These are phyloP conservation scores for Paradendryphiella salina DNA, from an alignment of 2,329 filamentous ascomycete species.

Conservation along the genomic window DNA sequence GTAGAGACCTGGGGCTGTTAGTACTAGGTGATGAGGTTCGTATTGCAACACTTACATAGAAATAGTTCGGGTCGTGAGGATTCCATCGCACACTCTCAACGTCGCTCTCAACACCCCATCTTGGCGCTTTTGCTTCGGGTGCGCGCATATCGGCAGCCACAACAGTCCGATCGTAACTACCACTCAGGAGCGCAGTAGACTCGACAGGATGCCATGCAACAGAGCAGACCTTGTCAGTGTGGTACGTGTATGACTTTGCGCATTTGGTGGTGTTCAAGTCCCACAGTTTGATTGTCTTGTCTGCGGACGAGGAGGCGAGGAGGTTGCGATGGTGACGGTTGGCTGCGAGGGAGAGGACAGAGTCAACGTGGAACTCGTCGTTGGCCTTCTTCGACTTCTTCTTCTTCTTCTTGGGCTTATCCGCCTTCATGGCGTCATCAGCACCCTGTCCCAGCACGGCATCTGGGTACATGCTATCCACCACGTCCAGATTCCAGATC, in stretches of 20 bases:
- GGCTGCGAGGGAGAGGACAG: slow-evolving; percentile 85
- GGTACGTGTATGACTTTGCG: slow-evolving; percentile 92
- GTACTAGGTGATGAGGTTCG: slow-evolving; percentile 1
- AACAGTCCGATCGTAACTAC: slow-evolving; percentile 91
- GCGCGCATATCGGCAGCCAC: slow-evolving; percentile 97
- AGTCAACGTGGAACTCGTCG: slow-evolving; percentile 90
- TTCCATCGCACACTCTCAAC: slow-evolving; percentile 94
- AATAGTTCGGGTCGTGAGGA: slow-evolving; percentile 87
- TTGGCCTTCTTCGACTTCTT: slow-evolving; percentile 89
- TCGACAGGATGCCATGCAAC: slow-evolving; percentile 89
- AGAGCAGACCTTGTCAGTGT: slow-evolving; percentile 97
- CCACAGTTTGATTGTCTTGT: slow-evolving; percentile 98
- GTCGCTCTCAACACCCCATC: slow-evolving; percentile 94
- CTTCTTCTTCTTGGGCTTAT: slow-evolving; percentile 78
- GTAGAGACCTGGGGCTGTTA: slow-evolving; percentile 63
- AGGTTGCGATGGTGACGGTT: slow-evolving; percentile 94
- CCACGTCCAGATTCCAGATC: slow-evolving; percentile 93
- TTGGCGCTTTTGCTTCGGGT: slow-evolving; percentile 75
- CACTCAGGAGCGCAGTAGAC: slow-evolving; percentile 85
- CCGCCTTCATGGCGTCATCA: slow-evolving; percentile 56
- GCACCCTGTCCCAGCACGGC: slow-evolving; percentile 80
- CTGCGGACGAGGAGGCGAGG: slow-evolving; percentile 90
- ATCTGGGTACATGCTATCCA: slow-evolving; percentile 98
- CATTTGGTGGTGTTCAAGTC: slow-evolving; percentile 89
- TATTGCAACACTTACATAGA: slow-evolving; percentile 66